phyloP scores from a whole-genome alignment of 2,329 filamentous ascomycete genomes.

The Xylaria hypoxylon region DNA sequence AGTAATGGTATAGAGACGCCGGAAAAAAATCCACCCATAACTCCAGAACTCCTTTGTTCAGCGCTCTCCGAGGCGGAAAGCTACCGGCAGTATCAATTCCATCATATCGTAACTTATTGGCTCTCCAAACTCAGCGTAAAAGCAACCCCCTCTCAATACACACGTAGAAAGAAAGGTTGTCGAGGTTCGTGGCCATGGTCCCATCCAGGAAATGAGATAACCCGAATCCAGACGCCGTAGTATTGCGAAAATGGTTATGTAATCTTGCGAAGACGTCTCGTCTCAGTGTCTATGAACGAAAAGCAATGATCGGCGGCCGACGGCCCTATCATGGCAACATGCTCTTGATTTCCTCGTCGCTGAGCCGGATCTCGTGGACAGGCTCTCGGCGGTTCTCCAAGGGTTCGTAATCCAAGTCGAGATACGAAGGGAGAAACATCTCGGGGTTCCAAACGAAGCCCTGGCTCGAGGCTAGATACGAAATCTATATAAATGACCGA shows the following conservation, averaged over 20 bases:
- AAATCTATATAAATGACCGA: conserved; percentile 67
- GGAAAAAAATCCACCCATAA: conserved; percentile 27
- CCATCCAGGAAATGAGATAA: conserved; percentile 47
- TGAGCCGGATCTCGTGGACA: conserved; percentile 81
- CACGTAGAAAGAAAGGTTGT: conserved; percentile 41
- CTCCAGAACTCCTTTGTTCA: conserved; percentile 29
- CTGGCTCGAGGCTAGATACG: conserved; percentile 82
- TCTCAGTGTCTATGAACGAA: conserved; percentile 48
- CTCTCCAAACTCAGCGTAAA: conserved; percentile 38
- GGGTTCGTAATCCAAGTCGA: conserved; percentile 79
- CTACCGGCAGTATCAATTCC: conserved; percentile 37
- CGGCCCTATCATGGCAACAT: conserved; percentile 70
- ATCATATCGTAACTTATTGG: conserved; percentile 42
- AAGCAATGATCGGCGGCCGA: conserved; percentile 25
- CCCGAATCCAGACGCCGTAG: conserved; percentile 51
- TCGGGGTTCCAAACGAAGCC: conserved; percentile 89
- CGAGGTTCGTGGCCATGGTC: conserved; percentile 44
- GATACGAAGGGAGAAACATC: conserved; percentile 83
- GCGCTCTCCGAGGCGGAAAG: conserved; percentile 11
- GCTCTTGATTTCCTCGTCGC: conserved; percentile 78
- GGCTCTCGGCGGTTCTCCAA: conserved; percentile 81
- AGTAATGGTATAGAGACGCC: conserved; percentile 37
- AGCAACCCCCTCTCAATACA: conserved; percentile 33
- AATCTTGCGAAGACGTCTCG: conserved; percentile 48
- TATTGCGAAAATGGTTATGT: conserved; percentile 49